Evolutionary conservation across 2,329 filamentous ascomycete genomes (phyloP).

Genomic region (Claviceps pazoutovae): DNA sequence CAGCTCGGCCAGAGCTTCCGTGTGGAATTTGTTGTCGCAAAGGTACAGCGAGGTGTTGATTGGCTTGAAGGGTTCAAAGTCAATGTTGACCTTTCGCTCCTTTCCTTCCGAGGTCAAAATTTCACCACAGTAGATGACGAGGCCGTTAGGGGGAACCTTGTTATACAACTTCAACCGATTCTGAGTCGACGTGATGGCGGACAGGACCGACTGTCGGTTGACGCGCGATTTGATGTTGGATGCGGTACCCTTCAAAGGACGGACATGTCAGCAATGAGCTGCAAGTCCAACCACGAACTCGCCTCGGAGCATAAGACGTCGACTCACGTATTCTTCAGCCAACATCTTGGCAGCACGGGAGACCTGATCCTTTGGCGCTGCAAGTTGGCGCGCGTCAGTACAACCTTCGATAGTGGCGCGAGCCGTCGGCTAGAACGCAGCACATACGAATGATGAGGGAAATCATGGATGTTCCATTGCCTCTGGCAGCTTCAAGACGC

Average conservation of each 20-base stretch:
- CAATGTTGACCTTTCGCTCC: slow-evolving; percentile 99
- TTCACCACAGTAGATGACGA: slow-evolving; percentile 99
- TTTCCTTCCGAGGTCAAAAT: slow-evolving; percentile 98
- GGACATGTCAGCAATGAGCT: slow-evolving; percentile 9
- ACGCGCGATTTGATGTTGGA: slow-evolving; percentile 99
- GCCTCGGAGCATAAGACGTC: not conserved
- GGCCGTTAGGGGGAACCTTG: slow-evolving; percentile 93
- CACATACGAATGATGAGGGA: slow-evolving; percentile 90
- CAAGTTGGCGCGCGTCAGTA: slow-evolving; percentile 3
- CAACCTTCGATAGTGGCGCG: not conserved
- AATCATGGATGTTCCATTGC: slow-evolving; percentile 99
- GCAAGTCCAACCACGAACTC: slow-evolving; percentile 34
- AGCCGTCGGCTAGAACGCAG: not conserved
- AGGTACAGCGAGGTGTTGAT: slow-evolving; percentile 99
- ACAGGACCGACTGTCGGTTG: slow-evolving; percentile 94
- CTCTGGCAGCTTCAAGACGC: slow-evolving; percentile 87
- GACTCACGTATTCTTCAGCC: slow-evolving; percentile 94
- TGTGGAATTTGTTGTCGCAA: slow-evolving; percentile 99
- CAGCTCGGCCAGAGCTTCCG: slow-evolving; percentile 89
- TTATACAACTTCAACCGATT: slow-evolving; percentile 98
- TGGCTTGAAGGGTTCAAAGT: slow-evolving; percentile 99
- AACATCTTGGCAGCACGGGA: slow-evolving; percentile 97
- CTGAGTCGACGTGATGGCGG: slow-evolving; percentile 96
- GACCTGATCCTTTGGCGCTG: slow-evolving; percentile 95
- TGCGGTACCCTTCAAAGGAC: slow-evolving; percentile 60